Conservation (phyloP, 1,139 yeast genomes). For the Hyphopichia wangnamkhiaoensis region DNA sequence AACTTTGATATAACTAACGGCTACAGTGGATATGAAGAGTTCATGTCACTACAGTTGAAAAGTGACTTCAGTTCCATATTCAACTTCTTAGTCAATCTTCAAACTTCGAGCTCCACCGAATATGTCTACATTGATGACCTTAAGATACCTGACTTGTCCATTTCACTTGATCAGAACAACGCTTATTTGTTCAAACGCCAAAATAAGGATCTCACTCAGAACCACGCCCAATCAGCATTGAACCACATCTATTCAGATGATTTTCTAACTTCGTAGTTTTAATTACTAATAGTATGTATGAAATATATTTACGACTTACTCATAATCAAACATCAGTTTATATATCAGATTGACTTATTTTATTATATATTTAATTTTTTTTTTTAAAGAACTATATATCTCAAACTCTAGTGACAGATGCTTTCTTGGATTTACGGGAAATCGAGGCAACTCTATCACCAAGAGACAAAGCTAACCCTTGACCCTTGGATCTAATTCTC, state of each 20-base stretch:
- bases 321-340: slow-evolving; percentile 1
- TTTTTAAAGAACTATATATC: not conserved
- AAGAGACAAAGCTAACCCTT: slow-evolving; percentile 90
- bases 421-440: slow-evolving; percentile 53
- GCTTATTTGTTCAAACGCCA: slow-evolving; percentile 25
- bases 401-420: slow-evolving; percentile 23
- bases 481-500: slow-evolving; percentile 96
- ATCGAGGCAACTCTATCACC: slow-evolving; percentile 91
- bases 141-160: slow-evolving; percentile 16
- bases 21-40: slow-evolving; percentile 10
- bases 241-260: slow-evolving; percentile 14
- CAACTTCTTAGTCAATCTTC: slow-evolving; percentile 3
- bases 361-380: not conserved
- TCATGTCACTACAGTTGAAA: slow-evolving; percentile 14
- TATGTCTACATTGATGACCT: slow-evolving; percentile 15
- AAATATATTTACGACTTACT: slow-evolving; percentile 1
- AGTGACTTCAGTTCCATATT: slow-evolving; percentile 23
- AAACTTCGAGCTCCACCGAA: slow-evolving; percentile 1
- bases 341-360: not conserved
- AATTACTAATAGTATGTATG: not conserved
- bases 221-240: slow-evolving; percentile 15
- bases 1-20: slow-evolving; percentile 11
- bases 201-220: slow-evolving; percentile 16
- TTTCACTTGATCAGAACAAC: slow-evolving; percentile 28
- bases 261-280: slow-evolving; percentile 6